phyloP scores from a whole-genome alignment of 2,329 filamentous ascomycete genomes.

The Rutstroemia sp. region DNA sequence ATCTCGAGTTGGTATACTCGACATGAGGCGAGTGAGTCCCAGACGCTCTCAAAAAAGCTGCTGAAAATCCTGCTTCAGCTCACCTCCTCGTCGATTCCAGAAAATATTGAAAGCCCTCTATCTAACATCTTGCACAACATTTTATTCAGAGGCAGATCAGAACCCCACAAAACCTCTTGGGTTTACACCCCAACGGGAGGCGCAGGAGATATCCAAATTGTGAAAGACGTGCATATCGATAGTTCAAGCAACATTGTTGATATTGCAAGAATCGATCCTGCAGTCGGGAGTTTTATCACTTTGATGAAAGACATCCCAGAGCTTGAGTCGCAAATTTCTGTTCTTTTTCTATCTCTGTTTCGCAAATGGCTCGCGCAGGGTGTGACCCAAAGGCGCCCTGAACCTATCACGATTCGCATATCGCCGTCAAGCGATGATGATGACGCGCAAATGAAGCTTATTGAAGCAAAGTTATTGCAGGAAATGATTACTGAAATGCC shows the following conservation, averaged over 20 bases:
- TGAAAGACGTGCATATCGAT: conserved; percentile 18
- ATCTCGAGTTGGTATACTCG: conserved; percentile 38
- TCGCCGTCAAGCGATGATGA: conserved; percentile 27
- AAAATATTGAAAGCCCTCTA: conserved; percentile 35
- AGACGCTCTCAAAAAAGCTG: conserved; percentile 30
- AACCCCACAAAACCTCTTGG: conserved; percentile 39
- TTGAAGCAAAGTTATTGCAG: conserved; percentile 56
- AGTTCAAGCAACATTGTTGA: conserved; percentile 1
- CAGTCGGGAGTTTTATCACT: conserved; percentile 41
- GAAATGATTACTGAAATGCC: conserved; percentile 56
- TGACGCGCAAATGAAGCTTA: conserved; percentile 42
- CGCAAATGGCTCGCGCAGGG: conserved; percentile 45
- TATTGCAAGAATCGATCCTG: conserved; percentile 31
- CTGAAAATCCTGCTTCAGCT: conserved; percentile 52
- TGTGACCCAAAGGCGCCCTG: not conserved
- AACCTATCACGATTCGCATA: conserved; percentile 25
- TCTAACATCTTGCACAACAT: conserved; percentile 45
- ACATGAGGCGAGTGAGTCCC: not conserved
- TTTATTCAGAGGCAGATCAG: conserved; percentile 43
- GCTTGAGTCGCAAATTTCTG: conserved; percentile 40
- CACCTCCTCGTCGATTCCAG: conserved; percentile 35
- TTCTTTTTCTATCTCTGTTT: conserved; percentile 53
- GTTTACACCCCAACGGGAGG: conserved; percentile 39
- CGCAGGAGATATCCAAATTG: conserved; percentile 44
- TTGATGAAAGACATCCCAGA: conserved; percentile 38